A percentile compares a stretch with the other conserved stretches of the same genome.
phyloP scores from a whole-genome alignment of 352 stramenopile genomes.

The Globisporangium canariense region DNA sequence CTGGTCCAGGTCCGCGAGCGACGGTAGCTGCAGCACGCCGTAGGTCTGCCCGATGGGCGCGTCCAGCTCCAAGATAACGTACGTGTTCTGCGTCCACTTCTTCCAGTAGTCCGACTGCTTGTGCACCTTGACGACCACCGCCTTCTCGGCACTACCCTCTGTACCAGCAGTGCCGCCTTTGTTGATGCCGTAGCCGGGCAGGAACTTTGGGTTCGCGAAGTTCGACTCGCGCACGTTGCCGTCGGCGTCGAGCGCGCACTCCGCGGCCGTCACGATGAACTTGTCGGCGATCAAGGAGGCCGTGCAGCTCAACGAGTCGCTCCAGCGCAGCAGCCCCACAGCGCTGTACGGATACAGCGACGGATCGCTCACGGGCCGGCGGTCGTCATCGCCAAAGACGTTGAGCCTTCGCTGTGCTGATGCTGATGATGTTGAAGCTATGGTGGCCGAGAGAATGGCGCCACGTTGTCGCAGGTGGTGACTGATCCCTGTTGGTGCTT shows the following conservation, averaged over 20 bases:
- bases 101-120: conserved; percentile 67
- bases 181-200: conserved; percentile 17
- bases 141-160: conserved; percentile 1
- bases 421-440: not conserved
- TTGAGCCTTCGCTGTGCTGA: conserved; percentile 24
- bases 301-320: conserved; percentile 40
- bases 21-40: conserved; percentile 35
- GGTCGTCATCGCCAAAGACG: conserved; percentile 46
- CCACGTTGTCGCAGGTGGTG: not conserved
- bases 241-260: conserved; percentile 43
- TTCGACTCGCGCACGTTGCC: conserved; percentile 26
- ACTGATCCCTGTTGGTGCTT: not conserved
- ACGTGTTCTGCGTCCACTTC: conserved; percentile 53
- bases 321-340: conserved; percentile 52
- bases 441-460: not conserved
- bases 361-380: conserved; percentile 30
- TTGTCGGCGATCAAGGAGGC: conserved; percentile 47
- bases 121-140: conserved; percentile 40
- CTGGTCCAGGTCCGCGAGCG: conserved; percentile 28
- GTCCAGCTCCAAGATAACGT: conserved; percentile 67
- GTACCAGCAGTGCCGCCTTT: not conserved
- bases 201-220: conserved; percentile 26
- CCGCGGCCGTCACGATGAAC: conserved; percentile 50
- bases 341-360: conserved; percentile 48
- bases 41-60: conserved; percentile 26